Evolutionary conservation across 441 rosid genomes (phyloP), one percentile per base, ranked within the genome.

Genomic region (Adansonia gregorii): DNA sequence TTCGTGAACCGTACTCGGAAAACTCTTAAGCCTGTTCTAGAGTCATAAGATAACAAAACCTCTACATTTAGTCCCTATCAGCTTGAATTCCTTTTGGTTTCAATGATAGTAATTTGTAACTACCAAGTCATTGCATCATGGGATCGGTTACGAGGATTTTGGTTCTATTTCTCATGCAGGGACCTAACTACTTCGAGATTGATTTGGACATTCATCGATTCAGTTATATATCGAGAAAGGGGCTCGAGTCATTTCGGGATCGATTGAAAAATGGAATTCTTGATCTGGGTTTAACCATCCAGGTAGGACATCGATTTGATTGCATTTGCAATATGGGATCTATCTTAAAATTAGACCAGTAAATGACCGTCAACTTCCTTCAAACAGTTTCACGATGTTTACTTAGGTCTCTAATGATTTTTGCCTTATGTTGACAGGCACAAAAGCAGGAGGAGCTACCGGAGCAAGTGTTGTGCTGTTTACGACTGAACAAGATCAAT

Each of bases 121-220:
- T n/a, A n/a, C 51, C 46, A 66, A n/a, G 6, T n/a, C 24, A 6
- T 66, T 22, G 35, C 65, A 20, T 17, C 49, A n/a, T 41, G 3
- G 20, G 54, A 70, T 70, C 9, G 24, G 56, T 48, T 68, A 46
- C 11, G 39, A 68, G 58, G 17, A 11, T 68, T 52, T 58, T 35
- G 41, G 5, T 43, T 73, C 51, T 48, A 41, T 9, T 63, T 56
- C 24, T 76, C 19, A 20, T 41, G 74, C 91, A 93, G 99, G 99
- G 99, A 66, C 81, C 92, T 11, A 91, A 90, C 68, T 95, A 95
- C 88, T 92, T 93, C 31, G 98, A 94, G 92, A 93, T 94, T 60
- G 97, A 94, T 89, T 83, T 94, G 74, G 98, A 94, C 79, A 89
- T 94, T 4, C 98, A 94, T 83, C 90, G 94, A 2, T 94, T 94